Evolutionary conservation across 169 alveolate species (phyloP).

Genomic region (Besnoitia besnoiti): DNA sequence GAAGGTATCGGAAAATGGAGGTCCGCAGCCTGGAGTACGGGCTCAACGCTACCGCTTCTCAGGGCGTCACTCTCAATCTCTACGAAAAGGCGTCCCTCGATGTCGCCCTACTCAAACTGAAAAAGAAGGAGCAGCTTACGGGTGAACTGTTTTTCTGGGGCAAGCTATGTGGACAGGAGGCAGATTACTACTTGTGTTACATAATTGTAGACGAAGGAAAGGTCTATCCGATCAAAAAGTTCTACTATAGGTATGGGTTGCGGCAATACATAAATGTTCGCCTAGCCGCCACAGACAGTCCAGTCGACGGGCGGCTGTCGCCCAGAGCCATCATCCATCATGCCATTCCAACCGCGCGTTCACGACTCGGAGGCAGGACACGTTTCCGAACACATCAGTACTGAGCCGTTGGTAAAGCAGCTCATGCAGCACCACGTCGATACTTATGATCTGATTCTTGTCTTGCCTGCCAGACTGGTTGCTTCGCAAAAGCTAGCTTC

Average conservation of each 20-base stretch:
- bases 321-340: too few species aligned
- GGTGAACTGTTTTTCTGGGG: conserved; percentile 63
- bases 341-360: too few species aligned
- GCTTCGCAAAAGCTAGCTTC: too few species aligned
- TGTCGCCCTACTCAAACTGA: conserved; percentile 30
- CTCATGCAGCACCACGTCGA: too few species aligned
- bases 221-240: conserved; percentile 48
- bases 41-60: conserved; percentile 23
- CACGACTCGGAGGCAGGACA: too few species aligned
- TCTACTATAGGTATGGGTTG: conserved; percentile 52
- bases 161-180: conserved; percentile 29
- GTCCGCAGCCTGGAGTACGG: conserved; percentile 49
- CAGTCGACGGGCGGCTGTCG: too few species aligned
- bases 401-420: too few species aligned
- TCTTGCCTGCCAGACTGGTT: too few species aligned
- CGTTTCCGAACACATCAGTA: too few species aligned
- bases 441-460: too few species aligned
- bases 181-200: conserved; percentile 57
- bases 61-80: conserved; percentile 44
- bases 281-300: not conserved
- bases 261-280: too few species aligned
- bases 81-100: conserved; percentile 50
- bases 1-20: too few species aligned
- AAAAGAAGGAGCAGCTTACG: not conserved
- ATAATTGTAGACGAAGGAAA: conserved; percentile 36